Percentiles rank a stretch among this genome's conserved stretches.
Evolutionary conservation across 2,329 filamentous ascomycete genomes (phyloP).

Genomic region (Fusarium napiforme): DNA sequence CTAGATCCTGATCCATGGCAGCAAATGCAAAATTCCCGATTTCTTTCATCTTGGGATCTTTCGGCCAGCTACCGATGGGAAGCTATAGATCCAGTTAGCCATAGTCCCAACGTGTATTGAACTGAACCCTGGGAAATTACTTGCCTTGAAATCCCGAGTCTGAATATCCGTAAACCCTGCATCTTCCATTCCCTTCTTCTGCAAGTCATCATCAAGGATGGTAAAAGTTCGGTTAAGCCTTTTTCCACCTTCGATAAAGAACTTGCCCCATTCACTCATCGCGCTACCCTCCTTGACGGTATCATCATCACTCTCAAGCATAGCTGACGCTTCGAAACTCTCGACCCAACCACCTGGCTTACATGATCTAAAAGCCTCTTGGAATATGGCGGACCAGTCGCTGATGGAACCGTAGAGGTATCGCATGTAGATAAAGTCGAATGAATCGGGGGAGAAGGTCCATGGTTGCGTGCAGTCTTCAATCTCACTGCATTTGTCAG

Average conservation of each 20-base stretch:
- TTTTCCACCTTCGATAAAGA: constrained; percentile 1
- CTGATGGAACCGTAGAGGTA: constrained; percentile 8
- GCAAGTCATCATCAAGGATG: neutral
- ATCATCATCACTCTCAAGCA: constrained; percentile 4
- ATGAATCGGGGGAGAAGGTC: neutral
- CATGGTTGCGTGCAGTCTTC: constrained; percentile 17
- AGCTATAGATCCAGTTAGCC: neutral
- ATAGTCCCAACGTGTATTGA: rapidly evolving
- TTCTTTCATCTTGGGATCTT: neutral
- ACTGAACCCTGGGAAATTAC: rapidly evolving
- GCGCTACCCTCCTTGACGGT: neutral
- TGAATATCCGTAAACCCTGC: constrained; percentile 1
- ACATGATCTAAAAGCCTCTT: neutral
- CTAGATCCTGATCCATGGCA: constrained; percentile 9
- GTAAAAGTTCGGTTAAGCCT: neutral
- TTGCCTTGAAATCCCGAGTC: neutral
- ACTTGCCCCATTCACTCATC: constrained; percentile 6
- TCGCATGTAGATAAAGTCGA: constrained; percentile 10
- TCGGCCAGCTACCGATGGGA: constrained; percentile 1
- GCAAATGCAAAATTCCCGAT: neutral
- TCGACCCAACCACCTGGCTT: constrained; percentile 3
- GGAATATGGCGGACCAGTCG: neutral
- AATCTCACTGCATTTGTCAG: neutral
- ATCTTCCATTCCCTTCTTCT: neutral
- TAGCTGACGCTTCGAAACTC: constrained; percentile 3